A percentile compares a stretch with the other conserved stretches of the same genome.
Evolutionary conservation across 225 moss, liverwort and hornwort species (phyloP).

Genomic region (Rhytidiadelphus loreus): DNA sequence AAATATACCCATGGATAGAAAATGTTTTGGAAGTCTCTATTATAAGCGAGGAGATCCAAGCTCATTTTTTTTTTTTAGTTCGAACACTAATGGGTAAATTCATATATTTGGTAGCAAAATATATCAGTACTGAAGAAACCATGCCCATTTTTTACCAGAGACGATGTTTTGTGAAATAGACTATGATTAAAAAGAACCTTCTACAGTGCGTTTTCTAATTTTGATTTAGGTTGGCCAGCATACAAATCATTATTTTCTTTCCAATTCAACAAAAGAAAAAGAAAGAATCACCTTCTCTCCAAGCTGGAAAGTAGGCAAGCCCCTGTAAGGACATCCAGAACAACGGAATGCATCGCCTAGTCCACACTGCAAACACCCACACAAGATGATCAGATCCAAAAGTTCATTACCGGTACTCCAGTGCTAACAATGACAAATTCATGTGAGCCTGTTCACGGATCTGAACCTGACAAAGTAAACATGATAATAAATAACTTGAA

Average conservation of each 20-base stretch:
- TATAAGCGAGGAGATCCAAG: neutral
- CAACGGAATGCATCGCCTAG: neutral
- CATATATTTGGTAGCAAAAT: neutral
- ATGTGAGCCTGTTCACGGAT: neutral
- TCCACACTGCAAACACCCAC: neutral
- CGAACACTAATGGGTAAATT: neutral
- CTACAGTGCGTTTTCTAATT: neutral
- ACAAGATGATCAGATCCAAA: neutral
- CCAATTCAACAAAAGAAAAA: neutral
- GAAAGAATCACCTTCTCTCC: slow-evolving; percentile 38
- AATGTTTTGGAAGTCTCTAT: neutral
- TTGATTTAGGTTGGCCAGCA: neutral
- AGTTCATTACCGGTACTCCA: neutral
- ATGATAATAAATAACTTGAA: neutral
- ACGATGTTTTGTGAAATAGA: neutral
- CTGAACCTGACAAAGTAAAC: neutral
- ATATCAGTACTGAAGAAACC: neutral
- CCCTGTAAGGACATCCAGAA: neutral
- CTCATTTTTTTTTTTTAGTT: too few species aligned
- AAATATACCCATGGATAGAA: neutral
- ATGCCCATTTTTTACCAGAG: neutral
- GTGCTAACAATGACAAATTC: neutral
- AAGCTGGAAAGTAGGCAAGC: slow-evolving; percentile 87
- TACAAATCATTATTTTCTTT: neutral
- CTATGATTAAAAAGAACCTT: neutral